A percentile compares a stretch with the other conserved stretches of the same genome.
Evolutionary conservation across 2,329 filamentous ascomycete genomes (phyloP).

Genomic region (Penicillium sp.): DNA sequence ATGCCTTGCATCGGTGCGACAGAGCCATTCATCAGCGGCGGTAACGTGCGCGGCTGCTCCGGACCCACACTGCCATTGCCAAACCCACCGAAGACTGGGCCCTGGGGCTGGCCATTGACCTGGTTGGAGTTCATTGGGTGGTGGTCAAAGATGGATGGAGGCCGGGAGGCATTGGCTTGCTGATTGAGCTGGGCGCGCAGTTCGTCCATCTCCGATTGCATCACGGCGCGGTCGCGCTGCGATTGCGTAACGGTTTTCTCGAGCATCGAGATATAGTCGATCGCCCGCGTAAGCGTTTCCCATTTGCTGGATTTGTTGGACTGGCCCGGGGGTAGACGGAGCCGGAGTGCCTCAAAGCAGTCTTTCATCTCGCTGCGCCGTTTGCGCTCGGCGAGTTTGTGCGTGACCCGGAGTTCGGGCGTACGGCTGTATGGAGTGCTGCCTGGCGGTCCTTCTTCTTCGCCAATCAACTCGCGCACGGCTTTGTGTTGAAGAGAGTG

Average conservation of each 20-base stretch:
- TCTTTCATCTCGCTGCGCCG: conserved; percentile 55
- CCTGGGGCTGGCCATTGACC: conserved; percentile 36
- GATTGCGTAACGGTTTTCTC: conserved; percentile 42
- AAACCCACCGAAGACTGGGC: conserved; percentile 32
- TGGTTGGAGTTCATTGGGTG: conserved; percentile 36
- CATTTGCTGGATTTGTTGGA: conserved; percentile 55
- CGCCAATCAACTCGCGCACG: conserved; percentile 48
- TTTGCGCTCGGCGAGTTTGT: conserved; percentile 53
- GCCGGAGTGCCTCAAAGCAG: conserved; percentile 49
- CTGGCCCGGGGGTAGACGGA: conserved; percentile 46
- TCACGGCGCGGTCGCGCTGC: conserved; percentile 40
- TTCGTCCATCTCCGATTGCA: conserved; percentile 39
- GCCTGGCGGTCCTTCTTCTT: conserved; percentile 43
- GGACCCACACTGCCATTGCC: conserved; percentile 31
- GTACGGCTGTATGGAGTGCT: conserved; percentile 51
- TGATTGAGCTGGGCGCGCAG: conserved; percentile 42
- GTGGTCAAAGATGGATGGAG: conserved; percentile 36
- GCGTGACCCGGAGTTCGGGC: conserved; percentile 50
- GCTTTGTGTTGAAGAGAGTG: conserved; percentile 51
- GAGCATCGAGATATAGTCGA: conserved; percentile 49
- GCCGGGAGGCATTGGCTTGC: conserved; percentile 34
- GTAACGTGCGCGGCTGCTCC: conserved; percentile 48
- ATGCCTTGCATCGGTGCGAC: conserved; percentile 51
- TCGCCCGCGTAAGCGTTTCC: conserved; percentile 51
- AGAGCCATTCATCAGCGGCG: conserved; percentile 48